These are phyloP conservation scores for Neodidymelliopsis sp. DNA, from an alignment of 2,329 filamentous ascomycete species.

Conservation along the genomic window DNA sequence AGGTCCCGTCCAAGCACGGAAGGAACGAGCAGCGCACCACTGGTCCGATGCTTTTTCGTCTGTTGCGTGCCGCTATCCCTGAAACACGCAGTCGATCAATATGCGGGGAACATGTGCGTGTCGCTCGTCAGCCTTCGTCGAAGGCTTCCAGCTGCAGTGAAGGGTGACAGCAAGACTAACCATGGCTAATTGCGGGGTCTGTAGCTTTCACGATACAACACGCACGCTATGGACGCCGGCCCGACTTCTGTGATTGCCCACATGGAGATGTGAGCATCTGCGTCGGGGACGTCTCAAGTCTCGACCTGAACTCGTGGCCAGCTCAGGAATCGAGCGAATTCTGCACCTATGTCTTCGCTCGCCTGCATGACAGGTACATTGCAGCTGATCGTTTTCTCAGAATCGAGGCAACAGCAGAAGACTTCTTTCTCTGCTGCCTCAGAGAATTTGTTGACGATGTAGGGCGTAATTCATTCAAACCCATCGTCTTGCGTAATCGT, in stretches of 20 bases:
- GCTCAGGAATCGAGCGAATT: slow-evolving; percentile 1
- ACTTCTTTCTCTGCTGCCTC: background rate
- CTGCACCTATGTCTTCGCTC: background rate
- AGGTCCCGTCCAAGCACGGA: slow-evolving; percentile 26
- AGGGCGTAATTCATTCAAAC: too few species aligned
- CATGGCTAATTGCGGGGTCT: slow-evolving; percentile 15
- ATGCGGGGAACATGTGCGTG: slow-evolving; percentile 22
- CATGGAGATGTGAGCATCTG: slow-evolving; percentile 11
- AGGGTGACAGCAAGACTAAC: slow-evolving; percentile 1
- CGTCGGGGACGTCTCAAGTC: slow-evolving; percentile 5
- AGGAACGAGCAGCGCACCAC: slow-evolving; percentile 20
- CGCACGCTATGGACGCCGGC: slow-evolving; percentile 22
- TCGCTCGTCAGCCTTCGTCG: slow-evolving; percentile 18
- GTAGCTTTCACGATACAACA: slow-evolving; percentile 16
- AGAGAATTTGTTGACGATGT: background rate
- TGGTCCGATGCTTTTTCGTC: slow-evolving; percentile 44
- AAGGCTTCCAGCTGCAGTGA: background rate
- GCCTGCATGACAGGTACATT: background rate
- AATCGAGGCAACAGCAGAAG: background rate
- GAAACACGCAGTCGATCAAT: slow-evolving; percentile 24
- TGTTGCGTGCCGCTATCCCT: slow-evolving; percentile 30
- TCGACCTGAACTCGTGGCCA: background rate
- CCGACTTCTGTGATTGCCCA: slow-evolving; percentile 25
- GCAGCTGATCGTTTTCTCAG: background rate
- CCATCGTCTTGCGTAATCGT: background rate